phyloP scores from a whole-genome alignment of 2,329 filamentous ascomycete genomes.

The Tolypocladium inflatum region DNA sequence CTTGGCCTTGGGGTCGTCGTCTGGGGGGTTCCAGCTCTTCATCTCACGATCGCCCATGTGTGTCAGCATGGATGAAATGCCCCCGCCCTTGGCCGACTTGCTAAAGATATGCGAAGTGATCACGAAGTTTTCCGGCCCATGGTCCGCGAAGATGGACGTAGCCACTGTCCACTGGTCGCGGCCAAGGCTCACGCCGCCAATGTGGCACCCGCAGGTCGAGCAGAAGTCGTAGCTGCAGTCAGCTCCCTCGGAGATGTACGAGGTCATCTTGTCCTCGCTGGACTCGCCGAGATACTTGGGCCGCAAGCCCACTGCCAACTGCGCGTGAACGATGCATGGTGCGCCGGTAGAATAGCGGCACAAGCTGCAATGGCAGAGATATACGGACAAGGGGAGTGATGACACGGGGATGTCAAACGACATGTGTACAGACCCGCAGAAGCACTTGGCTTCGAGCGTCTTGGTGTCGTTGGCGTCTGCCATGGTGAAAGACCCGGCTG shows the following conservation, averaged over 20 bases:
- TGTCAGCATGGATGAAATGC: slow-evolving; percentile 25
- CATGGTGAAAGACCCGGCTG: slow-evolving; percentile 5
- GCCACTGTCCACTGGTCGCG: slow-evolving; percentile 27
- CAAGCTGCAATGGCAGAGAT: slow-evolving; percentile 36
- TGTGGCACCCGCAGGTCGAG: slow-evolving; percentile 34
- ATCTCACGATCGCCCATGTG: slow-evolving; percentile 19
- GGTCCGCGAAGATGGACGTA: slow-evolving; percentile 28
- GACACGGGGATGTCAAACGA: slow-evolving; percentile 27
- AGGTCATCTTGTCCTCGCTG: slow-evolving; percentile 22
- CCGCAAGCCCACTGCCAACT: slow-evolving; percentile 20
- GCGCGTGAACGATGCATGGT: slow-evolving; percentile 31
- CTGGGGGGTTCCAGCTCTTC: slow-evolving; percentile 24
- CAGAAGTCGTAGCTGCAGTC: slow-evolving; percentile 31
- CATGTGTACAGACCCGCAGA: slow-evolving; percentile 33
- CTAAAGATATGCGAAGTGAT: slow-evolving; percentile 26
- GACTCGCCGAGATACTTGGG: slow-evolving; percentile 32
- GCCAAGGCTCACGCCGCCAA: slow-evolving; percentile 24
- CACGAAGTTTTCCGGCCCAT: slow-evolving; percentile 22
- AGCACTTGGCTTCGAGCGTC: slow-evolving; percentile 33
- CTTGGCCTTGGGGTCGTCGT: slow-evolving; percentile 15
- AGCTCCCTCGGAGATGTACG: slow-evolving; percentile 21
- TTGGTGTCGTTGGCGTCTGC: slow-evolving; percentile 12
- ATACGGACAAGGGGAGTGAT: slow-evolving; percentile 28
- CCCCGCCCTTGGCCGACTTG: slow-evolving; percentile 24
- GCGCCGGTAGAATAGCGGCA: slow-evolving; percentile 33